phyloP scores from a whole-genome alignment of 208 protist genomes.

The Acanthamoeba royreba region DNA sequence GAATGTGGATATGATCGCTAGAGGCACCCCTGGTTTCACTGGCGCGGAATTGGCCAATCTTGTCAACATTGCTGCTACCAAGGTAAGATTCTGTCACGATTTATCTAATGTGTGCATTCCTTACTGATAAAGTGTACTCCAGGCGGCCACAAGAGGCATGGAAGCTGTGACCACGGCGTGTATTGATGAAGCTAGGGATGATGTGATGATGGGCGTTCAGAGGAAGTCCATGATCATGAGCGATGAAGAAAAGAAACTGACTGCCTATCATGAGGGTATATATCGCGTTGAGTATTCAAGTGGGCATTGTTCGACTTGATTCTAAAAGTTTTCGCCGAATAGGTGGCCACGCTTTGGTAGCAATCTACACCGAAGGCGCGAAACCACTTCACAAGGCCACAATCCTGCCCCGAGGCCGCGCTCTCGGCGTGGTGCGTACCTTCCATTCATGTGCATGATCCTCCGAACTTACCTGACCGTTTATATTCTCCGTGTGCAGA shows the following conservation, averaged over 20 bases:
- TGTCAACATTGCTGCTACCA: conserved; percentile 78
- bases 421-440: conserved; percentile 62
- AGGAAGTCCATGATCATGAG: conserved; percentile 57
- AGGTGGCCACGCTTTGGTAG: conserved; percentile 90
- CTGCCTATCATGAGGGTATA: conserved; percentile 92
- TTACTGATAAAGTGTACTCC: background rate
- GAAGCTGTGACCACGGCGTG: conserved; percentile 56
- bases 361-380: conserved; percentile 86
- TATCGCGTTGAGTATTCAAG: no score
- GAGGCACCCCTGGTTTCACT: conserved; percentile 72
- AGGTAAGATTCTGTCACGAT: background rate
- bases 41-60: conserved; percentile 80
- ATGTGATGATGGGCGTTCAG: conserved; percentile 67
- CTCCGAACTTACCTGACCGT: background rate
- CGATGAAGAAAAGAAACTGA: conserved; percentile 60
- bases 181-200: conserved; percentile 76
- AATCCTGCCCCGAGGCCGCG: conserved; percentile 83
- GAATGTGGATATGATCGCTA: conserved; percentile 66
- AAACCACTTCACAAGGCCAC: conserved; percentile 93
- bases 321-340: background rate
- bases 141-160: conserved; percentile 60
- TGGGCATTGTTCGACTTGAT: background rate
- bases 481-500: background rate
- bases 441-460: background rate
- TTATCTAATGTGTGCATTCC: background rate